Conservation (phyloP, 2,329 filamentous ascomycete genomes). For the Diplodia corticola region DNA sequence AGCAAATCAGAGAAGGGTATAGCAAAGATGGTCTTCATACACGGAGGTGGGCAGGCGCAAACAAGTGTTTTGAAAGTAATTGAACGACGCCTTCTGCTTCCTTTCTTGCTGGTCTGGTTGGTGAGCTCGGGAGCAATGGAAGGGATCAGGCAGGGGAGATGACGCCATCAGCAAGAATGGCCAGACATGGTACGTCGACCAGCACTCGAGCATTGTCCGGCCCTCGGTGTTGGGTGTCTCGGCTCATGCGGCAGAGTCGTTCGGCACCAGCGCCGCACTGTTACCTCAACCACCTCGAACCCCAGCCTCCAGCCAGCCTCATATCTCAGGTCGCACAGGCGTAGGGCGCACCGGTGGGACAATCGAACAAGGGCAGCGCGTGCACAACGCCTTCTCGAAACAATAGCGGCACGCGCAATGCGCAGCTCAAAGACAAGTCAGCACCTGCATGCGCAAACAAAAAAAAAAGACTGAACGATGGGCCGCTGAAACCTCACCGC, state of each 20-base stretch:
- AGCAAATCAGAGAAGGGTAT: neutral
- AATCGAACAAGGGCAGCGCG: neutral
- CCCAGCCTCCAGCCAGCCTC: conserved; percentile 19
- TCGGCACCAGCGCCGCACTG: conserved; percentile 8
- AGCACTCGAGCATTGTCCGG: neutral
- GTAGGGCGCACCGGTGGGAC: neutral
- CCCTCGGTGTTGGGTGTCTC: no score
- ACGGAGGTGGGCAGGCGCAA: conserved; percentile 8
- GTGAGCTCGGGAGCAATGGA: neutral
- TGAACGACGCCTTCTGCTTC: neutral
- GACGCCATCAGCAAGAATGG: neutral
- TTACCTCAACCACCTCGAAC: conserved; percentile 3
- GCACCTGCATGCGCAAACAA: neutral
- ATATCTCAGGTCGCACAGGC: neutral
- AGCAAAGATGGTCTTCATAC: conserved; percentile 9
- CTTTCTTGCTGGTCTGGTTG: neutral
- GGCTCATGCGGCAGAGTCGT: neutral
- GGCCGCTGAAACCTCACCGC: neutral
- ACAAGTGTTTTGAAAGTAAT: conserved; percentile 13
- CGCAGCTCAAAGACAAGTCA: neutral
- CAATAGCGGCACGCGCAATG: conserved; percentile 1
- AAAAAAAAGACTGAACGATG: neutral
- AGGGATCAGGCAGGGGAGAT: neutral
- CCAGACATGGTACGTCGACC: neutral
- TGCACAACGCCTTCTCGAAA: conserved; percentile 11